These are phyloP conservation scores for Yarrowia deformans DNA, from an alignment of 805 yeast species.

Conservation along the genomic window DNA sequence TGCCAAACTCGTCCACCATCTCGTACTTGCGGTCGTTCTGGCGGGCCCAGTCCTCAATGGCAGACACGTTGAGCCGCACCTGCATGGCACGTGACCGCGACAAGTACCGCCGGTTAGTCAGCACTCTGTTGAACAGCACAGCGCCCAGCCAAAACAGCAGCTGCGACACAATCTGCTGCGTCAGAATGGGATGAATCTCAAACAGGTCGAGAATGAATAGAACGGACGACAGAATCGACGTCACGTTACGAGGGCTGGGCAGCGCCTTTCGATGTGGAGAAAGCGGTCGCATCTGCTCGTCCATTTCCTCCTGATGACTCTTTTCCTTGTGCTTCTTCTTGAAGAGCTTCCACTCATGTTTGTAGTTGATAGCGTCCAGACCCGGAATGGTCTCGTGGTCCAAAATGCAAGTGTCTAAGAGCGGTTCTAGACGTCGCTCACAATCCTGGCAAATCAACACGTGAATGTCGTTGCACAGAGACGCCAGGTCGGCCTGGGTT, in stretches of 20 bases:
- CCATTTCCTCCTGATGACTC: conserved; percentile 73
- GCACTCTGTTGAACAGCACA: conserved; percentile 72
- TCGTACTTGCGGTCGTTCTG: conserved; percentile 63
- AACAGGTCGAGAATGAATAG: conserved; percentile 84
- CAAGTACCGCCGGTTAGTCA: conserved; percentile 71
- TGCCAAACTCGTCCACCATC: conserved; percentile 46
- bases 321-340: conserved; percentile 58
- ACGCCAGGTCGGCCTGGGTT: conserved; percentile 47
- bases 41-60: conserved; percentile 93
- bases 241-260: conserved; percentile 86
- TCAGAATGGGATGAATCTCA: conserved; percentile 77
- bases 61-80: conserved; percentile 82
- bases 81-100: conserved; percentile 89
- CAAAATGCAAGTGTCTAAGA: conserved; percentile 53
- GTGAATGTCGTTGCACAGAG: conserved; percentile 49
- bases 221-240: conserved; percentile 88
- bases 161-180: conserved; percentile 77
- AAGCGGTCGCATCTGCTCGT: conserved; percentile 84
- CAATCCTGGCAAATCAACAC: conserved; percentile 50
- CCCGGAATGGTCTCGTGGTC: conserved; percentile 86
- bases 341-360: conserved; percentile 72
- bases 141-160: conserved; percentile 80
- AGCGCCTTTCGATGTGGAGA: conserved; percentile 76
- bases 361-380: conserved; percentile 74
- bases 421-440: conserved; percentile 50